Evolutionary conservation across 2,329 filamentous ascomycete species (phyloP).

Genomic region (Colletotrichum euphorbiae): DNA sequence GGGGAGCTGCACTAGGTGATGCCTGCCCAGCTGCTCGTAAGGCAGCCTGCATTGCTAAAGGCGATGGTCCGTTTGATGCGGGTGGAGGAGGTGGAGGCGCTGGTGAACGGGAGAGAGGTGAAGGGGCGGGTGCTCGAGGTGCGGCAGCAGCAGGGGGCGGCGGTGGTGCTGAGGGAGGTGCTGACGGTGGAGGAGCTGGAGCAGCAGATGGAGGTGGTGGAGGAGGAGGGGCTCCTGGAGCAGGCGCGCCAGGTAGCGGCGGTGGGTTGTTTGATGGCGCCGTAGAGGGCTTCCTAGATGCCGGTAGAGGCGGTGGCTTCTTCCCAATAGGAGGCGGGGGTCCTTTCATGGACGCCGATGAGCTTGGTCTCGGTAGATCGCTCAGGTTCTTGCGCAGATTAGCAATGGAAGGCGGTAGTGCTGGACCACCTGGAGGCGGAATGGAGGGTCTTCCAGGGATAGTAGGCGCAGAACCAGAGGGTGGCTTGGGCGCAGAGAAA

Average conservation of each 20-base stretch:
- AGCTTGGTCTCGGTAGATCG: slow-evolving; percentile 66
- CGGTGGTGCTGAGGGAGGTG: slow-evolving; percentile 54
- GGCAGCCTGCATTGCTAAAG: slow-evolving; percentile 58
- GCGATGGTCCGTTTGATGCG: slow-evolving; percentile 48
- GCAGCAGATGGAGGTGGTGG: slow-evolving; percentile 49
- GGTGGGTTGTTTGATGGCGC: slow-evolving; percentile 49
- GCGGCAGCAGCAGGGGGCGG: slow-evolving; percentile 57
- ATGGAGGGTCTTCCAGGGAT: slow-evolving; percentile 66
- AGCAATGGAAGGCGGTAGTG: slow-evolving; percentile 65
- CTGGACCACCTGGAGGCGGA: slow-evolving; percentile 59
- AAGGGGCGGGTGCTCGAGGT: slow-evolving; percentile 48
- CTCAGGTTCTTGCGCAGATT: slow-evolving; percentile 69
- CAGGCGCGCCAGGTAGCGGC: slow-evolving; percentile 50
- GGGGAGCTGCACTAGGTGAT: slow-evolving; percentile 52
- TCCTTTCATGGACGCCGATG: slow-evolving; percentile 71
- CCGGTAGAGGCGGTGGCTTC: slow-evolving; percentile 75
- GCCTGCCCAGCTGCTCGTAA: slow-evolving; percentile 58
- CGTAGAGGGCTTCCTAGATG: slow-evolving; percentile 67
- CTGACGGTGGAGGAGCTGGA: slow-evolving; percentile 56
- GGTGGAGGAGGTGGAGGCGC: slow-evolving; percentile 51
- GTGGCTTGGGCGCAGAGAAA: slow-evolving; percentile 68
- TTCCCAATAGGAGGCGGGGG: slow-evolving; percentile 84
- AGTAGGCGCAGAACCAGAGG: slow-evolving; percentile 68
- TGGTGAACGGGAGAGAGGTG: slow-evolving; percentile 51
- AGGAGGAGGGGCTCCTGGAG: slow-evolving; percentile 44